Evolutionary conservation across 495 filamentous ascomycete genomes (phyloP), one percentile per base, ranked within the genome.

Genomic region (Sporormia fimetaria): DNA sequence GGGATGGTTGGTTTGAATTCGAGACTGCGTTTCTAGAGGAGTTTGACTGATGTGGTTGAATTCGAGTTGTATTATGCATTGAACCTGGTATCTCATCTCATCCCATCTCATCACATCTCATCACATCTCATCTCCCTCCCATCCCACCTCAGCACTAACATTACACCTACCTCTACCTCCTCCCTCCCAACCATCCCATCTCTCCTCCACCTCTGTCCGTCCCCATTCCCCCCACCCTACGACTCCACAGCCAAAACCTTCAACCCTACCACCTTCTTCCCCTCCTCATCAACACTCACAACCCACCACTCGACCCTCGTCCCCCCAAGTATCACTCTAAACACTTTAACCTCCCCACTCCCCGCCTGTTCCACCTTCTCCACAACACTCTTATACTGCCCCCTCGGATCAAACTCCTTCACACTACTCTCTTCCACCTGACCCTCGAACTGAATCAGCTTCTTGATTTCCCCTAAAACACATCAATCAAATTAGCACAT

Each of bases 241-340:
- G 53, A 52, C 70, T 90, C 85, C 56, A 92, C 65, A 26, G 74
- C 70, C 68, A 80, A 64, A 5, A 79, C 81, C 67, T 80, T 85
- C 29, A 79, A 61, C 5, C 85, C 85, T 3, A 93, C 74, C 44
- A 93, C 33, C 60, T 66, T 72, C 25, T 67, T 69, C 16, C 54
- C 60, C 27, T 57, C 63, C 52, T 49, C 67, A 60, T 65, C 70
- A 62, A 76, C 51, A 44, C 73, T 76, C 21, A 90, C 61, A 31
- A 90, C 61, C 70, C 72, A 92, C 54, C 88, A 90, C 62, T 88
- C 81, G n/a, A 68, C 60, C 55, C 73, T 71, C 9, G 76, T 74
- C 12, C 66, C 67, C 21, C 66, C 75, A 52, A 67, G 61, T 33
- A 64, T 63, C 11, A 88, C 71, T 37, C 73, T 64, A 47, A 86